These are phyloP conservation scores for Helicocarpus griseus DNA, from an alignment of 2,329 filamentous ascomycete genomes.

Conservation along the genomic window DNA sequence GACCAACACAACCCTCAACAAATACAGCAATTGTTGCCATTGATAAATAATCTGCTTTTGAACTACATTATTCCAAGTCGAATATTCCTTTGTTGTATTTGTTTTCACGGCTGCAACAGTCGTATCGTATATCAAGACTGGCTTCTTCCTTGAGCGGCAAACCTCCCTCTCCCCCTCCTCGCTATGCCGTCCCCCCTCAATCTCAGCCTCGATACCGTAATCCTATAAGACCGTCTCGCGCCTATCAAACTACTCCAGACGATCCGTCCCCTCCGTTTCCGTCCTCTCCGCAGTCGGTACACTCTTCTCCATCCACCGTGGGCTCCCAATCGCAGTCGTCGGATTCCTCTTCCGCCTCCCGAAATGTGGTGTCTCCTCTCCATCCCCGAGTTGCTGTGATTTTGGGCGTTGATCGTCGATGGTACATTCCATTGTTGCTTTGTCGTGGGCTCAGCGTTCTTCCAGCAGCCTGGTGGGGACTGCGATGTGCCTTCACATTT, in stretches of 20 bases:
- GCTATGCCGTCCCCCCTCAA: not conserved
- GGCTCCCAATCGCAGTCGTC: not conserved
- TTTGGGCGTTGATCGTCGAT: slow-evolving; percentile 60
- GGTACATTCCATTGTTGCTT: slow-evolving; percentile 64
- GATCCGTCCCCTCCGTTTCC: slow-evolving; percentile 2
- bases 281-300: slow-evolving; percentile 2
- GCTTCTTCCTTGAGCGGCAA: slow-evolving; percentile 9
- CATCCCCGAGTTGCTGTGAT: slow-evolving; percentile 72
- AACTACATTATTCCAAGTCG: not conserved
- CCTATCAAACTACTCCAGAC: not conserved
- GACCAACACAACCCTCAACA: not conserved
- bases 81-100: not conserved
- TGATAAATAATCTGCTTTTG: not conserved
- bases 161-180: slow-evolving; percentile 5
- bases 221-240: not conserved
- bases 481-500: slow-evolving; percentile 59
- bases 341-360: slow-evolving; percentile 12
- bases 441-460: slow-evolving; percentile 63
- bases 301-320: slow-evolving; percentile 3
- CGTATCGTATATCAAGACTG: slow-evolving; percentile 12
- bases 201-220: slow-evolving; percentile 5
- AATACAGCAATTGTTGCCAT: not conserved
- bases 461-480: slow-evolving; percentile 62
- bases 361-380: slow-evolving; percentile 34
- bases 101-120: slow-evolving; percentile 1